These are phyloP conservation scores for Stentor roeselii DNA, from an alignment of 73 alveolate genomes.

Conservation along the genomic window DNA sequence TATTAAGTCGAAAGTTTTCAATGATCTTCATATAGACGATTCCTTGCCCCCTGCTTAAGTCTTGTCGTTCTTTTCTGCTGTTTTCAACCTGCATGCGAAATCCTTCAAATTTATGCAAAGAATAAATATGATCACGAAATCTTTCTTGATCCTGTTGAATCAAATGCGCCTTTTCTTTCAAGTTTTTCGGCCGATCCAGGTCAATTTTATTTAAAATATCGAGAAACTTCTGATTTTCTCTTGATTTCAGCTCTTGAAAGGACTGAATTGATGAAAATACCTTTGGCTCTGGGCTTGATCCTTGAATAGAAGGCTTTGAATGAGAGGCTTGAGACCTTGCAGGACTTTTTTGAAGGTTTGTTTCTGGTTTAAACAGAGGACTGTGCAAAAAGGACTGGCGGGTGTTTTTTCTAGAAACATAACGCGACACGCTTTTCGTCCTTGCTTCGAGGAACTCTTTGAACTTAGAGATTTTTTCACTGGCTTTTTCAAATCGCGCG, in stretches of 20 bases:
- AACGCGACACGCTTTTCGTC: neutral
- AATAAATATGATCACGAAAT: neutral
- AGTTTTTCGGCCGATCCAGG: neutral
- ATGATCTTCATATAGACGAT: neutral
- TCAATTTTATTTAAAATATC: conserved; percentile 14
- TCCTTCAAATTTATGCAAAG: neutral
- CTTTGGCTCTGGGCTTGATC: too few species aligned
- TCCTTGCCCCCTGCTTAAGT: neutral
- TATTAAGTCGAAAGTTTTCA: conserved; percentile 2
- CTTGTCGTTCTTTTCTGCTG: neutral
- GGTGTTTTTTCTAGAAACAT: neutral
- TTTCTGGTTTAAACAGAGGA: neutral
- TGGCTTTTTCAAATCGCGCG: neutral
- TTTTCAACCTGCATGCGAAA: neutral
- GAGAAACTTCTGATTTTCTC: neutral
- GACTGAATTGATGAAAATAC: neutral
- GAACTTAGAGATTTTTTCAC: neutral
- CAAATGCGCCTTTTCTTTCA: neutral
- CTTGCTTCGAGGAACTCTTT: neutral
- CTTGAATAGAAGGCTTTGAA: too few species aligned
- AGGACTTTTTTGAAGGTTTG: neutral
- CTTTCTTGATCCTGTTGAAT: conserved; percentile 6
- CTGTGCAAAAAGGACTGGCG: neutral
- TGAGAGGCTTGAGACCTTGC: neutral
- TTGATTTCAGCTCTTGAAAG: neutral